Base-by-base conservation (phyloP, 352 stramenopile species). In the Pilasporangium apinafurcum region DNA sequence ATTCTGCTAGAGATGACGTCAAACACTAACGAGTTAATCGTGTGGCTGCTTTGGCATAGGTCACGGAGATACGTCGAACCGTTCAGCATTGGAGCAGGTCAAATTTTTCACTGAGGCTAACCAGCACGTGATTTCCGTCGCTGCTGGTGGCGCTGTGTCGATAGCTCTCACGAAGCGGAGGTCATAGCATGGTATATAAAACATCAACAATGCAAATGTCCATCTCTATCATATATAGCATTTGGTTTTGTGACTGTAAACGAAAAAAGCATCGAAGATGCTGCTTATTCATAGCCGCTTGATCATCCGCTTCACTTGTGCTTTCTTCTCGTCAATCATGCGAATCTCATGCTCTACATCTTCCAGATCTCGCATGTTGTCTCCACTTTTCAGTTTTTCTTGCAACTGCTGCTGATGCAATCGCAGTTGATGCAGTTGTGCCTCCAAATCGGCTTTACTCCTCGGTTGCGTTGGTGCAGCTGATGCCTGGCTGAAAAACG, bases 101-200 rank as follows among this genome's bases (percentile, higher is more conserved):
- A 32, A 42, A 2, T 89, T 78, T 48, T 90, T 92, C 28, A 18
- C 26, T 4, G 35, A 49, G 0, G 45, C 40, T 2, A 24, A 42
- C 2, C 49, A 73, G 21, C 25, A 54, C 2, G 66, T 92, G 8
- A 17, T 58, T 12, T 55, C 36, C 3, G 51, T 68, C n/a, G 39
- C 39, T 17, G 77, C 72, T 2, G 80, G 67, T 28, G 77, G 80
- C 3, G 80, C 80, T 10, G 75, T 85, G 26, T 92, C 80, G 7
- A 59, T 90, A 28, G 80, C 65, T 9, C 43, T 79, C 4, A 62
- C 57, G 10, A 10, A 10, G 5, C 22, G 22, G 8, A 25, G 2
- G 22, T 40, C 14, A 39, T 50, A 16, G 22, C 21, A 25, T 9
- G 17, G 26, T n/a, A 18, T 10, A 21, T 14, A 26, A 17, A 2